These are phyloP conservation scores for Debaryomyces coudertii DNA, from an alignment of 1,139 yeast genomes.

Conservation along the genomic window DNA sequence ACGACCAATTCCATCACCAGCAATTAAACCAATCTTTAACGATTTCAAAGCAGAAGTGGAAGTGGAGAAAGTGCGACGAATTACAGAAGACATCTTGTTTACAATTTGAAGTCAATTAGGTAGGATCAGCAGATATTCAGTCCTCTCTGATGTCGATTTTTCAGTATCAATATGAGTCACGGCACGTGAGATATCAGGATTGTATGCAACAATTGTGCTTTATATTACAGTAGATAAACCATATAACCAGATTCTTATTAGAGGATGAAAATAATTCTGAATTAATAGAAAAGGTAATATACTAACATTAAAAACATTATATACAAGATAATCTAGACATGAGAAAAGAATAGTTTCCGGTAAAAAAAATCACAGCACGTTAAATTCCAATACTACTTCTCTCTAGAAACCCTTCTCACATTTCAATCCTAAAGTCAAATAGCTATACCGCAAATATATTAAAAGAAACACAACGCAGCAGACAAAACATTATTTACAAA, in stretches of 20 bases:
- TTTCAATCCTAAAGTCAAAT: background rate
- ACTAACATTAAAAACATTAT: conserved; percentile 3
- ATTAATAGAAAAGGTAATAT: background rate
- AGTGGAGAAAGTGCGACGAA: conserved; percentile 43
- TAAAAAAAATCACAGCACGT: background rate
- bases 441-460: background rate
- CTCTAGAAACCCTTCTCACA: background rate
- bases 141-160: conserved; percentile 2
- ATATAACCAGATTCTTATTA: background rate
- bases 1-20: conserved; percentile 98
- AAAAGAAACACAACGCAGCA: conserved; percentile 1
- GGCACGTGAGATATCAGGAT: conserved; percentile 9
- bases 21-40: conserved; percentile 66
- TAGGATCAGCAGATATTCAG: background rate
- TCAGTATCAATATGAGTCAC: conserved; percentile 11
- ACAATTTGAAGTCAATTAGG: background rate
- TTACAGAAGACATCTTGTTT: conserved; percentile 23
- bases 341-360: background rate
- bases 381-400: background rate
- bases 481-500: conserved; percentile 7
- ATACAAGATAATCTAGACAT: conserved; percentile 3
- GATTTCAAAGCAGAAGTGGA: conserved; percentile 35
- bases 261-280: background rate
- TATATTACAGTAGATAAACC: too few species aligned
- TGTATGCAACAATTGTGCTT: background rate